Conservation (phyloP, 1,284 basidiomycete species). For the Fomitopsis palustris region DNA sequence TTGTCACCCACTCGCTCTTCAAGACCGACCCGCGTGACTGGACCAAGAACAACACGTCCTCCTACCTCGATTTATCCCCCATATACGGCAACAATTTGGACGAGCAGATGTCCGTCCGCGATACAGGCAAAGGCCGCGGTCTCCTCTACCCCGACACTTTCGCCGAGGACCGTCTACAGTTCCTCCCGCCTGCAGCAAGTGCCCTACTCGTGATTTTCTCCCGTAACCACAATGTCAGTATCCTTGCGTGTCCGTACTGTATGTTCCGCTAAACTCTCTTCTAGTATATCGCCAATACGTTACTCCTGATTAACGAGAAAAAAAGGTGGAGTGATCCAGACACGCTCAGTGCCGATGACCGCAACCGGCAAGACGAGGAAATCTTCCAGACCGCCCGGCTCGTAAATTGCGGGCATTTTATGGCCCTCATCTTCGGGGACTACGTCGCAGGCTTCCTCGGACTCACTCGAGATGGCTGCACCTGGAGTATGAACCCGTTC, state of each 20-base stretch:
- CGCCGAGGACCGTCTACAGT: conserved; percentile 58
- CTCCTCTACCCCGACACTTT: conserved; percentile 66
- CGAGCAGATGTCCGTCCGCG: conserved; percentile 27
- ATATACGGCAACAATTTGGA: conserved; percentile 63
- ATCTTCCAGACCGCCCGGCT: conserved; percentile 74
- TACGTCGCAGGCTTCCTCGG: conserved; percentile 73
- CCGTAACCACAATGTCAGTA: conserved; percentile 70
- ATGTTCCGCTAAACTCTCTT: neutral
- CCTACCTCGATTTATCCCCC: conserved; percentile 76
- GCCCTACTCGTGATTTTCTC: conserved; percentile 68
- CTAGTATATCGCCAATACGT: conserved; percentile 68
- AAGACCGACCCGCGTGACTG: conserved; percentile 52
- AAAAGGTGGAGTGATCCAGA: conserved; percentile 38
- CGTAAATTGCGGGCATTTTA: conserved; percentile 59
- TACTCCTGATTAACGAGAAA: conserved; percentile 67
- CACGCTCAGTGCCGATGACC: conserved; percentile 28
- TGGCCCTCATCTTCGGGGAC: conserved; percentile 67
- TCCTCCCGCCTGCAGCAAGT: conserved; percentile 72
- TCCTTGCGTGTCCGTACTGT: neutral
- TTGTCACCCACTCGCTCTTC: conserved; percentile 76
- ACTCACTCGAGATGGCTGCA: conserved; percentile 50
- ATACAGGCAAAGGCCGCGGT: conserved; percentile 53
- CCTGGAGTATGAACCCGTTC: conserved; percentile 63
- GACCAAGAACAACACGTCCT: conserved; percentile 63
- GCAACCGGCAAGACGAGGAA: conserved; percentile 59